Evolutionary conservation across 2,329 filamentous ascomycete genomes (phyloP).

Genomic region (Cladosporium sp.): DNA sequence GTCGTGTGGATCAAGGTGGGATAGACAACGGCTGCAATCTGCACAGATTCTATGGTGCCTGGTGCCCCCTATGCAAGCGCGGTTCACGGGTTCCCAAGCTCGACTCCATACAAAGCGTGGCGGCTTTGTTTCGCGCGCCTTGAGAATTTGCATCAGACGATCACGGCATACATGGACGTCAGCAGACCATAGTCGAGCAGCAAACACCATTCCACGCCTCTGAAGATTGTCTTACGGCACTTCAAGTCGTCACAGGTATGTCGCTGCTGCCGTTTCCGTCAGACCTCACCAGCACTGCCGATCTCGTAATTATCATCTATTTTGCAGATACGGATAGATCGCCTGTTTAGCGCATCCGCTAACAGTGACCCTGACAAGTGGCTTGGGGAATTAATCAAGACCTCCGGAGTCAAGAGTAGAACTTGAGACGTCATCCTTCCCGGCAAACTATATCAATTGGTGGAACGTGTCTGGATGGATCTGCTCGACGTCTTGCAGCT

Average conservation of each 20-base stretch:
- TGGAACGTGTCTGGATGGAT: not conserved
- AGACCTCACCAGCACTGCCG: not conserved
- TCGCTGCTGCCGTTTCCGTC: too few species aligned
- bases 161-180: not conserved
- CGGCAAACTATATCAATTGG: not conserved
- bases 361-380: not conserved
- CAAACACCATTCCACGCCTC: too few species aligned
- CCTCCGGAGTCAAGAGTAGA: not conserved
- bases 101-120: not conserved
- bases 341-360: not conserved
- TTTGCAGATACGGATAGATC: not conserved
- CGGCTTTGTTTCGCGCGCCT: not conserved
- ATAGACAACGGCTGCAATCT: conserved; percentile 4
- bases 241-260: too few species aligned
- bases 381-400: conserved; percentile 1
- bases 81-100: conserved; percentile 2
- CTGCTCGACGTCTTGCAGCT: conserved; percentile 31
- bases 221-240: too few species aligned
- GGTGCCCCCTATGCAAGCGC: conserved; percentile 8
- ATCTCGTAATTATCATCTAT: not conserved
- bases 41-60: conserved; percentile 7
- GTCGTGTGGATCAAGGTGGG: conserved; percentile 10
- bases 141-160: not conserved
- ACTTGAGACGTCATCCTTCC: conserved; percentile 5
- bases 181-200: too few species aligned